Conservation (phyloP, 2,329 filamentous ascomycete genomes). For the Neopestalotiopsis sp. region DNA sequence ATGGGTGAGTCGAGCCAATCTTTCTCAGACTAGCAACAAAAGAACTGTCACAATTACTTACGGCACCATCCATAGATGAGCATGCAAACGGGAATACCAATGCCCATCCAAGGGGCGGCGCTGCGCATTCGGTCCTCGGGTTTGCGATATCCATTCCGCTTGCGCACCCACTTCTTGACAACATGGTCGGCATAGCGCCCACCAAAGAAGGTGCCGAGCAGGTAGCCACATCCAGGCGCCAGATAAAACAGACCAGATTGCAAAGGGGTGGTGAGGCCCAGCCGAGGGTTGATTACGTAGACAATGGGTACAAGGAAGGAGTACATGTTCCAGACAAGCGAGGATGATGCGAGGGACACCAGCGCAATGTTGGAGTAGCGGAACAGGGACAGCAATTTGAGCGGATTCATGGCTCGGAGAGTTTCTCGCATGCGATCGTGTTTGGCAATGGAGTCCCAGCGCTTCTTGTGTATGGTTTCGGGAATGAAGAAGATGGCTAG, state of each 20-base stretch:
- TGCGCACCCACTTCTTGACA: constrained; percentile 68
- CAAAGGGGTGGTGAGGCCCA: constrained; percentile 70
- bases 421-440: constrained; percentile 37
- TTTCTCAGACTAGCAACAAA: no score
- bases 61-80: constrained; percentile 69
- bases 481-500: constrained; percentile 35
- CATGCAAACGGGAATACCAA: constrained; percentile 67
- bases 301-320: constrained; percentile 70
- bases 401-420: constrained; percentile 40
- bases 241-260: constrained; percentile 77
- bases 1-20: background rate
- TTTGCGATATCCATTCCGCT: constrained; percentile 62
- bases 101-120: constrained; percentile 60
- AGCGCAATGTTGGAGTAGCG: constrained; percentile 26
- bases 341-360: constrained; percentile 55
- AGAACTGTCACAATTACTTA: background rate
- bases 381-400: constrained; percentile 31
- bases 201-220: constrained; percentile 72
- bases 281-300: constrained; percentile 78
- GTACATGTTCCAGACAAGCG: constrained; percentile 58
- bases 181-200: constrained; percentile 72
- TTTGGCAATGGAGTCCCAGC: constrained; percentile 49
- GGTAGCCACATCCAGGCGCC: constrained; percentile 73
- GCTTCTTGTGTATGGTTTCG: constrained; percentile 66
- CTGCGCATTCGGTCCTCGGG: constrained; percentile 72